phyloP scores from a whole-genome alignment of 352 stramenopile genomes.

The Phytopythium ostracodes region DNA sequence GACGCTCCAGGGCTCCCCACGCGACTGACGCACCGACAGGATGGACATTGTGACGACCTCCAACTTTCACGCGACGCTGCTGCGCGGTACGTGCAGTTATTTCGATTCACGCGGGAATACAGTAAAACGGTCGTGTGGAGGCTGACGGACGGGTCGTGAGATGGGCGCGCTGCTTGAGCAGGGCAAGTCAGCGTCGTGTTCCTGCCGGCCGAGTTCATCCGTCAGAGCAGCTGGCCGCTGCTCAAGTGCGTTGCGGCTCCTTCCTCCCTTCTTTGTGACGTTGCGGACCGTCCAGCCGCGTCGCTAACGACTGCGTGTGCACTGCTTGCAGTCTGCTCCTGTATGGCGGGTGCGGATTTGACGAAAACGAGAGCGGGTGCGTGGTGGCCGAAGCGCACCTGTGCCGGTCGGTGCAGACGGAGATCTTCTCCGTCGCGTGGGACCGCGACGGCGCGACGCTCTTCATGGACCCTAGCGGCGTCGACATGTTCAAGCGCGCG shows the following conservation, averaged over 20 bases:
- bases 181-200: slow-evolving; percentile 78
- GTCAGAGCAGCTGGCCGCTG: slow-evolving; percentile 71
- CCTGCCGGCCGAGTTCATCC: slow-evolving; percentile 62
- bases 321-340: slow-evolving; percentile 62
- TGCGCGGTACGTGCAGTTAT: slow-evolving; percentile 41
- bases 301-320: not conserved
- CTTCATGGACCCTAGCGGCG: slow-evolving; percentile 80
- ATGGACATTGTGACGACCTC: slow-evolving; percentile 89
- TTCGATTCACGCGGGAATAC: not conserved
- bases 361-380: slow-evolving; percentile 61
- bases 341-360: slow-evolving; percentile 78
- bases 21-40: not conserved
- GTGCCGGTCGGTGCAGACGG: slow-evolving; percentile 70
- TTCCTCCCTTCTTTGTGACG: not conserved
- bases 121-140: not conserved
- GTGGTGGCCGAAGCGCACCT: slow-evolving; percentile 41
- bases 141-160: not conserved
- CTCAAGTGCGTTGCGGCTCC: slow-evolving; percentile 55
- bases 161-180: slow-evolving; percentile 15
- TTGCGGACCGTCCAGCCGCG: not conserved
- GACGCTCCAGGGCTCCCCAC: too few relatives aligned
- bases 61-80: slow-evolving; percentile 86
- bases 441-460: slow-evolving; percentile 74
- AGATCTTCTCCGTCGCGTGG: slow-evolving; percentile 84
- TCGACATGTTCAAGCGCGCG: slow-evolving; percentile 76